Base-by-base conservation (phyloP, 371 early-diverging fungal genomes). In the Mortierella sp. region DNA sequence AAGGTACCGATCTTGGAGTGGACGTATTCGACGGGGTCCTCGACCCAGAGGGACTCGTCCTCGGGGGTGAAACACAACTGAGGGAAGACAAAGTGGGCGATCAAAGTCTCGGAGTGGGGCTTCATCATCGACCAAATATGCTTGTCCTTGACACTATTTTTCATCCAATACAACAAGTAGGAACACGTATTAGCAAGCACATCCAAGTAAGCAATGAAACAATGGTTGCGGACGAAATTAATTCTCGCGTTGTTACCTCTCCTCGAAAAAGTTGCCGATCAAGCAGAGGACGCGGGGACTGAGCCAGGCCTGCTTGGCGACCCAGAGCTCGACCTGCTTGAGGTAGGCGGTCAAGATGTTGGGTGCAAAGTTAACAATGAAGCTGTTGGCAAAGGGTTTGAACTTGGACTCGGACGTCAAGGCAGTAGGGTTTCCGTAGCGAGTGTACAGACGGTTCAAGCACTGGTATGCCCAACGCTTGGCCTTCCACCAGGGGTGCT, bases 381-480 rank as follows among this genome's bases (percentile, higher is more conserved):
- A 98, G 41, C 88, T 84, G 67, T 91, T 91, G 31, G 97, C 93
- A 85, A 98, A 97, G 4, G 85, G 73, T 9, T 78, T 85, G 81
- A 95, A 93, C 80, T 92, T 90, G 63, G 83, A 86, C 5, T 90
- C 85, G 48, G 88, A 85, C 52, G 92, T 84, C 68, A 92, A 85
- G 70, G 89, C 84, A 1, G 93, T 90, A 31, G 93, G 94, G 71
- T 94, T 93, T 66, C 96, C 95, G 75, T 95, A 96, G 71, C 94
- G 92, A 55, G 85, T 76, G 74, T 96, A 96, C 31, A 96, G 86
- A 29, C 90, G 91, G 86, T 96, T 95, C 70, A 97, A 82, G 85
- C 94, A 94, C 58, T 92, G 91, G 73, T 92, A 93, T 0, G 98
- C 95, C 98, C 99, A 97, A 72, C 97, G 97, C 85, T 97, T 97